phyloP scores from a whole-genome alignment of 108 stramenopile genomes.

The Nannochloropsis oceanica region DNA sequence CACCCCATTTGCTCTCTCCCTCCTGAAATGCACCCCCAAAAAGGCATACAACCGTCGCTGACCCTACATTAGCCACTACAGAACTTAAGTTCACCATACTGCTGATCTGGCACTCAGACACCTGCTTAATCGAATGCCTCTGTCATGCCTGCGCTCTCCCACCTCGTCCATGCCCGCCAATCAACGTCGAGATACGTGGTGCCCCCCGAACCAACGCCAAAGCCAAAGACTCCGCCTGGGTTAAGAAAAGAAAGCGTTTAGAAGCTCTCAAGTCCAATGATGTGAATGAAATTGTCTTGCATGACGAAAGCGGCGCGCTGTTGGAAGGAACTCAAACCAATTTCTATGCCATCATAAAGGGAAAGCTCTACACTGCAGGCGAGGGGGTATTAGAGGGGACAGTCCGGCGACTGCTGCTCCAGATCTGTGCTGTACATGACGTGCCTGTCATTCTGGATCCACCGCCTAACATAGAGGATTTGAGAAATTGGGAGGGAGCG shows the following conservation, averaged over 20 bases:
- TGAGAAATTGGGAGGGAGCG: not conserved
- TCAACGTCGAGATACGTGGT: not conserved
- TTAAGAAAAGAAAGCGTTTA: not conserved
- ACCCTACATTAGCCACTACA: not conserved
- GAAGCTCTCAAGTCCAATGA: not conserved
- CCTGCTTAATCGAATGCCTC: not conserved
- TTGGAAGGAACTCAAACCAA: not conserved
- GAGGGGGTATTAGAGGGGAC: not conserved
- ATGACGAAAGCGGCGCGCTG: not conserved
- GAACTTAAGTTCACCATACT: not conserved
- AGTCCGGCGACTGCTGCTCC: not conserved
- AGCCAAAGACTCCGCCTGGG: not conserved
- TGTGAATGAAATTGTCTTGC: not conserved
- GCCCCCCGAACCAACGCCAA: not conserved
- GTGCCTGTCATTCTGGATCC: not conserved
- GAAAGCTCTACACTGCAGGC: not conserved
- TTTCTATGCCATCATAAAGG: not conserved
- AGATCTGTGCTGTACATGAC: not conserved
- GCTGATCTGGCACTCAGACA: not conserved
- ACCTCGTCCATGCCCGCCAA: not conserved
- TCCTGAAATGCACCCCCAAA: no score
- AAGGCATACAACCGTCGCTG: not conserved
- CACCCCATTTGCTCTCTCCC: no score
- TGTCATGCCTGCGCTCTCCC: not conserved
- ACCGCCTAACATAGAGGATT: not conserved